Evolutionary conservation across 169 alveolate species (phyloP).

Genomic region (Eimeria tenella): DNA sequence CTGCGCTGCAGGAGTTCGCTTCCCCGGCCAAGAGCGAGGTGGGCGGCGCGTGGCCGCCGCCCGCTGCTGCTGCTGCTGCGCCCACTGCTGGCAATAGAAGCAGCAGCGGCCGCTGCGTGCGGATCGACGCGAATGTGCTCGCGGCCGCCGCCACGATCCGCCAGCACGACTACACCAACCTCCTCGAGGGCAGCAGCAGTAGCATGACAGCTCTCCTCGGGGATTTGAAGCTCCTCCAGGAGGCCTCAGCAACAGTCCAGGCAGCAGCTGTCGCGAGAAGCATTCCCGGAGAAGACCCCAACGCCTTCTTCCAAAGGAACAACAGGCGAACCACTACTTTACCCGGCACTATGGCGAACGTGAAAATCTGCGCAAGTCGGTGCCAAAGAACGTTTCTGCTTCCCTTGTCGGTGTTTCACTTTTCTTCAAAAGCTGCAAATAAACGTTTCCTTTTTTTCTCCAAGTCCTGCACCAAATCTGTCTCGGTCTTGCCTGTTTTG

Average conservation of each 20-base stretch:
- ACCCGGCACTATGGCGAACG: slow-evolving; percentile 22
- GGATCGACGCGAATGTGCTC: background rate
- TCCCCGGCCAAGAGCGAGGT: background rate
- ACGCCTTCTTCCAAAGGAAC: slow-evolving; percentile 3
- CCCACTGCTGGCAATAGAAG: background rate
- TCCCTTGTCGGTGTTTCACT: too few relatives aligned
- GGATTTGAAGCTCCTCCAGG: slow-evolving; percentile 17
- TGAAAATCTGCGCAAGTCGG: background rate
- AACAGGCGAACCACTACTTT: slow-evolving; percentile 22
- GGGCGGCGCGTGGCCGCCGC: background rate
- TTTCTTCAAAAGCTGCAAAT: too few relatives aligned
- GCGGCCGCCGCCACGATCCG: background rate
- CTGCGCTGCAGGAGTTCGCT: background rate
- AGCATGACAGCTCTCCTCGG: background rate
- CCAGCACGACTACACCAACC: background rate
- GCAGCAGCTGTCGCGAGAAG: background rate
- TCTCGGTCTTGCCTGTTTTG: too few relatives aligned
- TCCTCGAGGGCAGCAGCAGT: background rate
- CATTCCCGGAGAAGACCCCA: background rate
- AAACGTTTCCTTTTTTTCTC: too few relatives aligned
- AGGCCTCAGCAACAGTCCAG: slow-evolving; percentile 17
- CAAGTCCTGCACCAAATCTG: too few relatives aligned
- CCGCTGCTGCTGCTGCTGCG: background rate
- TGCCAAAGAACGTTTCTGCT: background rate
- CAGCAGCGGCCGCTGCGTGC: slow-evolving; percentile 5